Evolutionary conservation across 768 basidiomycete genomes (phyloP), one percentile per base, ranked within the genome.

Genomic region (Chalciporus chontae): DNA sequence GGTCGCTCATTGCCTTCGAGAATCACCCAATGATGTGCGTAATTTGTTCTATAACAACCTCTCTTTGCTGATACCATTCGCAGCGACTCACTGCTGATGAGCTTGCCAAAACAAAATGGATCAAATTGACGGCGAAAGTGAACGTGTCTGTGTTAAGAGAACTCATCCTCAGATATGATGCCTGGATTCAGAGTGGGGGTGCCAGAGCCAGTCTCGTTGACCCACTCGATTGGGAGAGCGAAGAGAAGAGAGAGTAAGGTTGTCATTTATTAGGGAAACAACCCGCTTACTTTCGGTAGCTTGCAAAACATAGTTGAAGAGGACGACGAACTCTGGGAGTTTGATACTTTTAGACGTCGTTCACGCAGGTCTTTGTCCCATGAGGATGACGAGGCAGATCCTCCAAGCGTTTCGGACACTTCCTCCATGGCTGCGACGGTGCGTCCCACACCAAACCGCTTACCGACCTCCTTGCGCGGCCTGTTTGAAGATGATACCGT

Each of bases 51-150:
- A 11, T 31, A 31, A 31, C 2, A 11, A 31, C 13, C 3, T 2
- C 31, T 48, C 18, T 59, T 47, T 29, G 3, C 48, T 56, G 26
- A 62, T 36, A 9, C 42, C 32, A 21, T 41, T 41, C 24, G 43
- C 55, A 98, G 92, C 85, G 96, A 42, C 73, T 90, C 14, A 77
- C 85, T 3, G 93, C 96, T 11, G 96, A 98, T 50, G 94, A 97
- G 56, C 77, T 99, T 3, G 61, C 74, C 3, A 94, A 87, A 65
- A 79, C 83, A 24, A 94, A 87, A 63, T 98, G 95, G 93, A 92
- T 98, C 57, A 92, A 87, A 62, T 75, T 79, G 8, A 67, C 81
- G 5, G 71, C 81, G 8, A 94, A 87, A 73, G 70, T 78, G 1
- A 77, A 81, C 1, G 71, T 93, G 13, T 74, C 83, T 0, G 71